phyloP scores from a whole-genome alignment of 2,329 filamentous ascomycete genomes.

The Chrysoporthe deuterocubensis region DNA sequence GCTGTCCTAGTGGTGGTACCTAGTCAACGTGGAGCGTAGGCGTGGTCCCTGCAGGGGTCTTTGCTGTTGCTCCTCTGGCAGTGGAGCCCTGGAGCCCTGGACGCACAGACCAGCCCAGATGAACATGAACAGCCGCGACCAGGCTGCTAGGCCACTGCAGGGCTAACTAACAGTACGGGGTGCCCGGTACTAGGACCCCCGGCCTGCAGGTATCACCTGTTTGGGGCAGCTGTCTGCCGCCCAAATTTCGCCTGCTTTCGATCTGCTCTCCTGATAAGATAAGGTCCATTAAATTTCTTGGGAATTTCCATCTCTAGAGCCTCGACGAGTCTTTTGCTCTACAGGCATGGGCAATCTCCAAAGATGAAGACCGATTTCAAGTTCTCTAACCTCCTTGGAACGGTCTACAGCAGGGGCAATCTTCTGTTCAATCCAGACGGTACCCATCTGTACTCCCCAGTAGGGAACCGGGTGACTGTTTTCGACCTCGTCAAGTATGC shows the following conservation, averaged over 20 bases:
- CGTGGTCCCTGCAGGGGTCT: conserved; percentile 12
- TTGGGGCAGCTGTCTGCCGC: neutral
- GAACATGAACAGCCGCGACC: neutral
- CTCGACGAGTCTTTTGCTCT: conserved; percentile 19
- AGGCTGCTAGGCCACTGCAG: too few species aligned
- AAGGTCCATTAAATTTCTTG: conserved; percentile 17
- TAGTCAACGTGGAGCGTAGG: conserved; percentile 13
- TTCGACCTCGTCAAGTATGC: conserved; percentile 93
- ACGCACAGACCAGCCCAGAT: neutral
- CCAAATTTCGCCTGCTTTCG: conserved; percentile 1
- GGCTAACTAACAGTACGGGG: neutral
- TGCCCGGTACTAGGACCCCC: accelerated
- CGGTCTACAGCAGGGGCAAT: conserved; percentile 97
- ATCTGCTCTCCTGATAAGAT: conserved; percentile 15
- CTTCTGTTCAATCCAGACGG: conserved; percentile 96
- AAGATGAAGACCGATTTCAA: conserved; percentile 99
- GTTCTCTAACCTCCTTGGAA: conserved; percentile 98
- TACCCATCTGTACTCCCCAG: conserved; percentile 91
- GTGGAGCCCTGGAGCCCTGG: neutral
- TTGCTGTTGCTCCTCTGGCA: neutral
- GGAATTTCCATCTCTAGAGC: conserved; percentile 14
- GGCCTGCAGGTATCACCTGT: neutral
- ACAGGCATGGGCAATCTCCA: conserved; percentile 42
- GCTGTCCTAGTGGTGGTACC: conserved; percentile 8
- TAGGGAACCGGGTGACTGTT: conserved; percentile 93